A percentile compares a stretch with the other conserved stretches of the same genome.
Conservation (phyloP, 345 rosid genomes). For the Salix udensis region DNA sequence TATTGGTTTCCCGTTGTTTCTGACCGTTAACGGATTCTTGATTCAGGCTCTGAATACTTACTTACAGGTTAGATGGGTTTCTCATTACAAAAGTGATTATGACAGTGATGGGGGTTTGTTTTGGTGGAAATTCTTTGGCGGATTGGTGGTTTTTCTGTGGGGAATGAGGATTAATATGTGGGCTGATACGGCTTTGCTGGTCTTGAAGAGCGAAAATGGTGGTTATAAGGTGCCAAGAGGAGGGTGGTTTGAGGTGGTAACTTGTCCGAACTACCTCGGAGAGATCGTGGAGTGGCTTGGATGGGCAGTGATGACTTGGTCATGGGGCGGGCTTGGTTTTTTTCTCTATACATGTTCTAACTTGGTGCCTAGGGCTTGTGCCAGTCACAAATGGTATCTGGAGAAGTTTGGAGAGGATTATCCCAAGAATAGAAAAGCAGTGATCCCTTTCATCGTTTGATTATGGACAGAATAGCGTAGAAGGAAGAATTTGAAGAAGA, state of each 20-base stretch:
- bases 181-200: conserved; percentile 66
- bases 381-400: conserved; percentile 60
- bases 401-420: conserved; percentile 77
- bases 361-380: conserved; percentile 72
- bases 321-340: conserved; percentile 77
- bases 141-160: conserved; percentile 42
- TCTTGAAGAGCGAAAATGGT: conserved; percentile 55
- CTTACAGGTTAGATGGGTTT: conserved; percentile 77
- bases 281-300: conserved; percentile 93
- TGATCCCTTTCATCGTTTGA: conserved; percentile 53
- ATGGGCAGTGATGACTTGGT: conserved; percentile 68
- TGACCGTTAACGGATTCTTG: conserved; percentile 63
- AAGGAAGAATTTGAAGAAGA: background rate
- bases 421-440: conserved; percentile 64
- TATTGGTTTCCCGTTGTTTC: conserved; percentile 40
- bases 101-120: background rate
- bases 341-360: conserved; percentile 71
- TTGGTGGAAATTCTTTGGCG: conserved; percentile 48
- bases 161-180: conserved; percentile 74
- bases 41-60: conserved; percentile 68
- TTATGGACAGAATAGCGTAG: background rate
- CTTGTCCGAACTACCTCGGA: conserved; percentile 87
- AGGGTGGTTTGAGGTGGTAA: conserved; percentile 73
- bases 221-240: conserved; percentile 78
- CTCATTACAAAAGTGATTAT: conserved; percentile 60